These are phyloP conservation scores for Aspergillus spinulosporus DNA, from an alignment of 2,329 filamentous ascomycete genomes.

Conservation along the genomic window DNA sequence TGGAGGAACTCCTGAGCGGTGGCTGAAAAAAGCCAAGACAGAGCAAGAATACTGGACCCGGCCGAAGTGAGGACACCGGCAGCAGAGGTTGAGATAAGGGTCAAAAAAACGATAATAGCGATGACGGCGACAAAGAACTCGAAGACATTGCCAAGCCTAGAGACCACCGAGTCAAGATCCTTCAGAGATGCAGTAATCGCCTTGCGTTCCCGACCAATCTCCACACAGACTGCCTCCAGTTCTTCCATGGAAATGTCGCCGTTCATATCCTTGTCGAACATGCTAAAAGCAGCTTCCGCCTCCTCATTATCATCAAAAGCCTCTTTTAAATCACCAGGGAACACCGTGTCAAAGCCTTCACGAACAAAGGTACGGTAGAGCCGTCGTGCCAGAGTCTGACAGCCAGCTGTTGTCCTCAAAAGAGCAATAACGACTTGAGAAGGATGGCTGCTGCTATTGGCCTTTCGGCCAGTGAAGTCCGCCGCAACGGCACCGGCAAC, in stretches of 20 bases:
- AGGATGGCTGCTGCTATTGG: conserved; percentile 71
- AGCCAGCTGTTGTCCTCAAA: conserved; percentile 68
- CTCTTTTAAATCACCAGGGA: conserved; percentile 71
- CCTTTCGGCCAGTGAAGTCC: conserved; percentile 78
- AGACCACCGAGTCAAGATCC: conserved; percentile 89
- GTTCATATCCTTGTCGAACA: conserved; percentile 96
- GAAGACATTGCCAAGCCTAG: conserved; percentile 85
- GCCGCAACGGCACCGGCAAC: conserved; percentile 83
- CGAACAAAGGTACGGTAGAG: conserved; percentile 82
- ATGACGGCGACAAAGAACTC: conserved; percentile 82
- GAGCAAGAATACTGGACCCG: conserved; percentile 80
- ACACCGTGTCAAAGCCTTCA: conserved; percentile 73
- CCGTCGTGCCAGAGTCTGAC: conserved; percentile 81
- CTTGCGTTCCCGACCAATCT: conserved; percentile 92
- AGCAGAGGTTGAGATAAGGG: conserved; percentile 86
- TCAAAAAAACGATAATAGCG: conserved; percentile 80
- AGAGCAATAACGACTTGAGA: conserved; percentile 81
- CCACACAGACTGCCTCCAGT: conserved; percentile 86
- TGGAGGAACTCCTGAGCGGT: conserved; percentile 94
- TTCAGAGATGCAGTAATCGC: conserved; percentile 93
- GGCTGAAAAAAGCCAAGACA: conserved; percentile 89
- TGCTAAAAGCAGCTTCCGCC: conserved; percentile 80
- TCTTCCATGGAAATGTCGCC: conserved; percentile 96
- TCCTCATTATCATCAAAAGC: conserved; percentile 84
- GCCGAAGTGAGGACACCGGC: conserved; percentile 86